Base-by-base conservation (phyloP, 2,329 filamentous ascomycete species). In the Fusarium chaquense region DNA sequence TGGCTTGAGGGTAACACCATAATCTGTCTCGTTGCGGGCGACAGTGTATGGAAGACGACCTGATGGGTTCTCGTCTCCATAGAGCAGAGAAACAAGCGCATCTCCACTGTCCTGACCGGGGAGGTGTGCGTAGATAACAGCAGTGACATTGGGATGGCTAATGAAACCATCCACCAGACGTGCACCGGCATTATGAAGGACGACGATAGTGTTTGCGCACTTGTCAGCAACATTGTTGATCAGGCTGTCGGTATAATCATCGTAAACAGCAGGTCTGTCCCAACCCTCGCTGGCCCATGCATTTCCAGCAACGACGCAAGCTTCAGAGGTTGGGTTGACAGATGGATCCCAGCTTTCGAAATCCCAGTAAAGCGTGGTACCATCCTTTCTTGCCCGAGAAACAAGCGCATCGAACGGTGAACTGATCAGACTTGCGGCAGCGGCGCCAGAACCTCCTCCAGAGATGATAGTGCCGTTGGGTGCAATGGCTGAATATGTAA, bases 241-340 rank as follows among this genome's bases (percentile, higher is more conserved):
- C 0, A 91, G 81, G 0, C 78, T 77, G 67, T 92, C 89, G 60
- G 86, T 89, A 46, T 87, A 87, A 69, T 90, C 91, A 74, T 97
- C 92, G 50, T 87, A 86, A 26, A 94, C 84, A 11, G 86, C 86
- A 0, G 86, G 81, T 47, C 89, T 84, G 66, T 93, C 86, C 78
- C 87, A 93, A 1, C 91, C 92, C 78, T 97, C 94, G 0, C 92
- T 92, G 0, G 91, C 88, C 76, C 94, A 93, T 26, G 85, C 87
- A 74, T 92, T 97, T 58, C 89, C 91, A 78, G 97, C 97, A 1
- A 96, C 93, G 24, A 98, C 76, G 91, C 97, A 52, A 54, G 92
- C 88, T 4, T 90, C 85, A 1, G 62, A 50, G 0, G 20, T 54
- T 1, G 61, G 26, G 0, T 50, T 49, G 0, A 58, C 61, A 5